A percentile compares a stretch with the other conserved stretches of the same genome.
phyloP scores from a whole-genome alignment of 31 red algal species.

The Asparagopsis taxiformis region DNA sequence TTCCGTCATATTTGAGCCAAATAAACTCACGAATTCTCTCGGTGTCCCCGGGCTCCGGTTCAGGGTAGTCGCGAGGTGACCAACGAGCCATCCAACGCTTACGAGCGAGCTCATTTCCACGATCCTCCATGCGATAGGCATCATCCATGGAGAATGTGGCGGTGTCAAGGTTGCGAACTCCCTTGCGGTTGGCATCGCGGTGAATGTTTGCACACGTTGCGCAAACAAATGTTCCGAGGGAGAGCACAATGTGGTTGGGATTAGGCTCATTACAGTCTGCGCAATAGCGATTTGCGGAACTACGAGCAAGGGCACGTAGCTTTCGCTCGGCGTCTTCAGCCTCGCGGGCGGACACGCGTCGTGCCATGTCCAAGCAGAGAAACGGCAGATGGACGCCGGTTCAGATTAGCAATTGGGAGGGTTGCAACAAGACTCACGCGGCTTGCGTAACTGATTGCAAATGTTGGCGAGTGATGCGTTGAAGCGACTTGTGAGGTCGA shows the following conservation, averaged over 20 bases:
- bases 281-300: conserved; percentile 67
- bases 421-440: too few relatives aligned
- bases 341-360: conserved; percentile 60
- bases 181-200: conserved; percentile 68
- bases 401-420: too few relatives aligned
- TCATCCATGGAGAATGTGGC: conserved; percentile 78
- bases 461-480: too few relatives aligned
- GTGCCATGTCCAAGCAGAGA: conserved; percentile 67
- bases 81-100: conserved; percentile 79
- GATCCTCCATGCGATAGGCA: conserved; percentile 69
- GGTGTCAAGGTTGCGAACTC: conserved; percentile 68
- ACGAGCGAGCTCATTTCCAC: conserved; percentile 64
- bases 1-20: conserved; percentile 90
- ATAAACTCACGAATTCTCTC: conserved; percentile 74
- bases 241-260: conserved; percentile 60
- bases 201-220: conserved; percentile 66
- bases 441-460: too few relatives aligned
- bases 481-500: too few relatives aligned
- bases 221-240: conserved; percentile 82
- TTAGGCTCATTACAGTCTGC: conserved; percentile 72
- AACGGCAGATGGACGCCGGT: too few relatives aligned
- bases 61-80: conserved; percentile 70
- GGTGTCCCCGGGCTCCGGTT: conserved; percentile 58
- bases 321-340: conserved; percentile 76
- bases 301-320: conserved; percentile 20